These are phyloP conservation scores for Mycena galopus DNA, from an alignment of 768 basidiomycete genomes.

Conservation along the genomic window DNA sequence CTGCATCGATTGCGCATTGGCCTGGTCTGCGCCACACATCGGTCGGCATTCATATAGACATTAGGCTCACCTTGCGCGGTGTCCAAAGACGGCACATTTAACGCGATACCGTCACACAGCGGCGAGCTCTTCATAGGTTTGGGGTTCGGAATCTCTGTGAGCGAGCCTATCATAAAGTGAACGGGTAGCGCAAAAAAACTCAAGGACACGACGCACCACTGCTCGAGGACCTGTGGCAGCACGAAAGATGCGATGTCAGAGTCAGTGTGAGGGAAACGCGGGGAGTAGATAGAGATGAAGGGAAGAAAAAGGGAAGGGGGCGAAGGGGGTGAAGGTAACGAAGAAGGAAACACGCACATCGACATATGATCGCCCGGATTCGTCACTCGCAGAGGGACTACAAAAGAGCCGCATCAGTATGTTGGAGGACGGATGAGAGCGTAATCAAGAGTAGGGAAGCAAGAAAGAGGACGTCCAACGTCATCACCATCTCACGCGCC, in stretches of 20 bases:
- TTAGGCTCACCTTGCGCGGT: conserved; percentile 16
- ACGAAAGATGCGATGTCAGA: conserved; percentile 15
- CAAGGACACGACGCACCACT: no score
- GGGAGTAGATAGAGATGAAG: not conserved
- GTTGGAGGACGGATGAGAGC: no score
- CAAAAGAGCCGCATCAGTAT: conserved; percentile 11
- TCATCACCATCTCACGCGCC: no score
- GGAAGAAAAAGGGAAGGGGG: no score
- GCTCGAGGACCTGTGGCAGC: conserved; percentile 26
- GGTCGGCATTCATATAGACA: not conserved
- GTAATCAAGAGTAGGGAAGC: not conserved
- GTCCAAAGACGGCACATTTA: not conserved
- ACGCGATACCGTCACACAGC: conserved; percentile 24
- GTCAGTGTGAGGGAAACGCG: conserved; percentile 14
- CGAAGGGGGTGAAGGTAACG: not conserved
- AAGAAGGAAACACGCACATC: conserved; percentile 24
- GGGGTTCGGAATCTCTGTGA: not conserved
- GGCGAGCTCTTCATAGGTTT: conserved; percentile 9
- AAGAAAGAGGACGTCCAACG: not conserved
- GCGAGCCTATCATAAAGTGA: not conserved
- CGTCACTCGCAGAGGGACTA: conserved; percentile 33
- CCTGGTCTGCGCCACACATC: not conserved
- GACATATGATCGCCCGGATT: conserved; percentile 35
- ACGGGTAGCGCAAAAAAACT: not conserved
- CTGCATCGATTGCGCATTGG: not conserved